Base-by-base conservation (phyloP, 2,329 filamentous ascomycete species). In the Monilinia fructicola region DNA sequence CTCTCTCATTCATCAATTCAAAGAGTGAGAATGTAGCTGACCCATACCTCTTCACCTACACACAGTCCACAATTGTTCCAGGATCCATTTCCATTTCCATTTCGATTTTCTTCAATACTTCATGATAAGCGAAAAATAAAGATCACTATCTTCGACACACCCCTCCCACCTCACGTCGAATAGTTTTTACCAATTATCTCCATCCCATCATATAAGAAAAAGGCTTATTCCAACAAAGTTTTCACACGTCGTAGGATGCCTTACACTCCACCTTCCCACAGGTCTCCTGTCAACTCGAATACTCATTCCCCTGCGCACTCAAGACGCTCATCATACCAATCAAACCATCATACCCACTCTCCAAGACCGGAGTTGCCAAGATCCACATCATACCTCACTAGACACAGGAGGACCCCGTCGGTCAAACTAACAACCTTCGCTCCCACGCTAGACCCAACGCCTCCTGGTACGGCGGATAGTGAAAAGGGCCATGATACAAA, bases 181-280 rank as follows among this genome's bases (percentile, higher is more conserved):
- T 63, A 69, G 63, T 62, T 54, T 70, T 63, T 69, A 62, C 60
- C 52, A 48, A 48, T 53, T 40, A 46, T n/a, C 28, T 38, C 11
- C 42, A 46, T 46, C 42, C 42, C 46, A 23, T 21, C 26, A 50
- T 23, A 56, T 23, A 56, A 10, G 54, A 42, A 28, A 56, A 21
- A 40, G 21, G 38, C 2, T 53, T 28, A 18, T 46, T 35, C 63
- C 63, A 65, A 46, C 38, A 58, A 58, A 53, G 23, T 55, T 48
- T 48, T 52, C 40, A 26, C 48, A 67, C 65, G 48, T 67, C 67
- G 64, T 69, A 68, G 84, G 81, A 95, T 95, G 91, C 91, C 91
- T 87, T 95, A 95, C 82, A 95, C 91, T 79, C 91, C 91, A 69
- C 91, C 91, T 70, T 86, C 88, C 74, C 85, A 86, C 76, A 81